A percentile compares a stretch with the other conserved stretches of the same genome.
Evolutionary conservation across 2,329 filamentous ascomycete genomes (phyloP).

Genomic region (Aspergillus terreus): DNA sequence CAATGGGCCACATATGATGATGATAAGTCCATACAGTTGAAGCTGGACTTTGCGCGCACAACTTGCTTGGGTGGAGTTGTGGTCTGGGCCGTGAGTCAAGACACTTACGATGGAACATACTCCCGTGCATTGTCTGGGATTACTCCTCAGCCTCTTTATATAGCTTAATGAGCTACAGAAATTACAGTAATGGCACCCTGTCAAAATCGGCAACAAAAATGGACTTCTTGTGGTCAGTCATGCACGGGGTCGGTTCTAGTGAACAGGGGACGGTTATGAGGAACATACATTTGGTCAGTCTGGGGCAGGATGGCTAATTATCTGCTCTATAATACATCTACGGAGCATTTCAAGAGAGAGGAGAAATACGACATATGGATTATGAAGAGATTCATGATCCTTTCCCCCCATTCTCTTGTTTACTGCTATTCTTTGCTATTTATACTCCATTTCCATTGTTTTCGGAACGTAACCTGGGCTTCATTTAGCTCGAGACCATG

Average conservation of each 20-base stretch:
- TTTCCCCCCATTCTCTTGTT: too few species aligned
- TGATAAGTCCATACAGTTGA: slow-evolving; percentile 29
- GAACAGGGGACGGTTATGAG: too few species aligned
- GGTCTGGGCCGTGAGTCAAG: slow-evolving; percentile 14
- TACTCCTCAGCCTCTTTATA: not conserved
- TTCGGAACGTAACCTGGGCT: too few species aligned
- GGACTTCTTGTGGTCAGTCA: slow-evolving; percentile 1
- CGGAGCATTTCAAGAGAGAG: too few species aligned
- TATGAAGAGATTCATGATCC: too few species aligned
- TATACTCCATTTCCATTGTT: too few species aligned
- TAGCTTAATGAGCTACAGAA: not conserved
- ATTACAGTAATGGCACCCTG: not conserved
- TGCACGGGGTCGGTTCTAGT: too few species aligned
- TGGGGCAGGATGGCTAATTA: too few species aligned
- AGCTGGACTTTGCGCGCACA: slow-evolving; percentile 29
- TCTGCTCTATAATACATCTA: too few species aligned
- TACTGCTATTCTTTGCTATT: too few species aligned
- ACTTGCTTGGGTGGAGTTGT: slow-evolving; percentile 29
- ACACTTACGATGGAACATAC: slow-evolving; percentile 2
- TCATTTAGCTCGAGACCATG: too few species aligned
- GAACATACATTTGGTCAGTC: not conserved
- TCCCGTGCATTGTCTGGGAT: not conserved
- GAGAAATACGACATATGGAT: too few species aligned
- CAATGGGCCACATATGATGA: slow-evolving; percentile 35
- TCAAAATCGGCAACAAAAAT: slow-evolving; percentile 1